Evolutionary conservation across 2,329 filamentous ascomycete species (phyloP), one percentile per base, ranked within the genome.

Genomic region (Elsinoe fawcettii): DNA sequence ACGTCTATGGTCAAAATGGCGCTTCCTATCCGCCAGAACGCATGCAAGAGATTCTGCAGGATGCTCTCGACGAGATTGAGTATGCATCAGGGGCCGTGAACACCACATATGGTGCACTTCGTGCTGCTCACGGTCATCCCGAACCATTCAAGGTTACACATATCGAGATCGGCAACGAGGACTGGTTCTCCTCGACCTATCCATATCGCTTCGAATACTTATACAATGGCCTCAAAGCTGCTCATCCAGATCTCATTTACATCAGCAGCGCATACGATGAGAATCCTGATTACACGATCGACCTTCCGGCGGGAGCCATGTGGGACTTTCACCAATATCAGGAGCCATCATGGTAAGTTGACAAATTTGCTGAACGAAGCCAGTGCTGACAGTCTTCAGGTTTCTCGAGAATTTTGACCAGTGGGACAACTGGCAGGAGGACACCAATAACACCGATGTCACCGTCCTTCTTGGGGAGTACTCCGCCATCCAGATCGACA

Each of bases 121-220:
- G 83, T 20, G 81, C 81, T 5, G 69, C 75, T 47, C 73, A 83
- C 3, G 84, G 83, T 4, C 79, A 84, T 61, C 76, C 81, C 0
- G 74, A 81, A 59, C 83, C 84, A 0, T 86, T 80, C 71, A 72
- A 66, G 25, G 74, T 86, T 32, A 71, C 77, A 5, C 83, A 79
- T 61, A 80, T 86, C 54, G 83, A 86, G 67, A 71, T 86, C 46
- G 84, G 83, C 60, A 86, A 86, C 65, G 83, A 87, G 65, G 83
- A 86, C 62, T 80, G 80, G 75, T 75, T 57, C 66, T 74, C 39
- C 46, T 60, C 59, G 53, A 64, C 63, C 25, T 64, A 63, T 46
- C 61, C 60, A 12, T 74, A 78, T 56, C 79, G 83, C 2, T 84
- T 84, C 66, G 73, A 76, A 6, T 69, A 75, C 63, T 82, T 86